Percentiles rank a stretch among this genome's conserved stretches.
These are phyloP conservation scores for Pyrrhoderma lamaoense DNA, from an alignment of 1,284 basidiomycete species.

Conservation along the genomic window DNA sequence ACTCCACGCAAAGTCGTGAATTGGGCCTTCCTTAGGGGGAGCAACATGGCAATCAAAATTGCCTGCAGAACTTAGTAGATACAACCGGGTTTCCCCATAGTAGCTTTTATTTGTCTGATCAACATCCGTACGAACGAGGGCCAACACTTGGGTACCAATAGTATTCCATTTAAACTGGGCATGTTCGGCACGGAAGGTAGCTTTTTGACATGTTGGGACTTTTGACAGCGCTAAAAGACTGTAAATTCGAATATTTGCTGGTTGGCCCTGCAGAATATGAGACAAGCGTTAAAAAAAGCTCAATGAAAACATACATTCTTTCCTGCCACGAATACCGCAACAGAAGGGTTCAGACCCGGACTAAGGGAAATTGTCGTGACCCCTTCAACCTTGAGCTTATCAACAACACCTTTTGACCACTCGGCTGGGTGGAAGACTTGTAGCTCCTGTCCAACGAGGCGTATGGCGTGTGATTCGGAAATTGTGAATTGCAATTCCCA, in stretches of 20 bases:
- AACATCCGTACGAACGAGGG: constrained; percentile 93
- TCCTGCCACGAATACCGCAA: constrained; percentile 90
- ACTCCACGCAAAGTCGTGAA: constrained; percentile 95
- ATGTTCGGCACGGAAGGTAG: constrained; percentile 95
- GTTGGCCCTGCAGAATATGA: constrained; percentile 60
- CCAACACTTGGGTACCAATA: constrained; percentile 79
- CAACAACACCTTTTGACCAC: constrained; percentile 71
- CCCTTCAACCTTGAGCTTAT: constrained; percentile 79
- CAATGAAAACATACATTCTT: constrained; percentile 60
- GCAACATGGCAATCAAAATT: constrained; percentile 91
- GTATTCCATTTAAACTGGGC: constrained; percentile 95
- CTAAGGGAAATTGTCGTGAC: constrained; percentile 71
- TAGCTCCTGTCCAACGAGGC: constrained; percentile 78
- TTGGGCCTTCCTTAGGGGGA: constrained; percentile 95
- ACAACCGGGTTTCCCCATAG: constrained; percentile 95
- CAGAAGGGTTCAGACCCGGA: constrained; percentile 74
- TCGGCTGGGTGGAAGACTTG: constrained; percentile 82
- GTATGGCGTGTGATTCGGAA: constrained; percentile 83
- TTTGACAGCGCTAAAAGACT: constrained; percentile 58
- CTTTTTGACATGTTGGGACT: constrained; percentile 72
- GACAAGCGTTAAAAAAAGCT: constrained; percentile 4
- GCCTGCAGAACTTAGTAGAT: constrained; percentile 90
- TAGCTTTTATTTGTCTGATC: constrained; percentile 97
- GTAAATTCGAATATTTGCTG: constrained; percentile 85
- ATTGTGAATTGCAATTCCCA: constrained; percentile 93